Conservation (phyloP, 306 rosid species). For the Quercus berberidifolia region DNA sequence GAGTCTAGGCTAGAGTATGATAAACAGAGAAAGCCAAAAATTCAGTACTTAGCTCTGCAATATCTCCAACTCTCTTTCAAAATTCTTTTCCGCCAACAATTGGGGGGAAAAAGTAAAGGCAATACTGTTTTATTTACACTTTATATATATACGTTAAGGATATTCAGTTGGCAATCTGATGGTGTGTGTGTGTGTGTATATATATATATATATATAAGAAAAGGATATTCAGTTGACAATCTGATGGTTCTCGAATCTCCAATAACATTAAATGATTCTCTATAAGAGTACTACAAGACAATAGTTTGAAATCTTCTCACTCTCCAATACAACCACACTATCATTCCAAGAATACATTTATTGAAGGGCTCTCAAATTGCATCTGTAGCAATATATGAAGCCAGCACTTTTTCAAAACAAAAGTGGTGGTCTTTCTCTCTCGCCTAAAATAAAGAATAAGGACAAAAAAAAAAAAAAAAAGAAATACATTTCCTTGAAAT, state of each 20-base stretch:
- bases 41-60: conserved; percentile 19
- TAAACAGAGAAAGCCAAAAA: conserved; percentile 13
- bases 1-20: conserved; percentile 69
- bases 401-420: background rate
- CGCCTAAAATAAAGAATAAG: background rate
- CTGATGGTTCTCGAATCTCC: background rate
- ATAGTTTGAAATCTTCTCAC: background rate
- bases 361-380: background rate
- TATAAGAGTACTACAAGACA: background rate
- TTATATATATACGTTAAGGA: background rate
- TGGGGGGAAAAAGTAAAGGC: too few relatives aligned
- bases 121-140: background rate
- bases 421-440: background rate
- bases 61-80: conserved; percentile 10
- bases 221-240: too few relatives aligned
- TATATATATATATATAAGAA: background rate
- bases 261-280: background rate
- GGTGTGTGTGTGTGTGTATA: background rate
- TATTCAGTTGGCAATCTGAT: too few relatives aligned
- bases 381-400: background rate
- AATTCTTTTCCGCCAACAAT: background rate
- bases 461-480: background rate
- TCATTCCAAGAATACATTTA: background rate
- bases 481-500: background rate
- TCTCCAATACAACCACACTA: background rate